Evolutionary conservation across 2,329 filamentous ascomycete genomes (phyloP).

Genomic region (Macroventuria anomochaeta): DNA sequence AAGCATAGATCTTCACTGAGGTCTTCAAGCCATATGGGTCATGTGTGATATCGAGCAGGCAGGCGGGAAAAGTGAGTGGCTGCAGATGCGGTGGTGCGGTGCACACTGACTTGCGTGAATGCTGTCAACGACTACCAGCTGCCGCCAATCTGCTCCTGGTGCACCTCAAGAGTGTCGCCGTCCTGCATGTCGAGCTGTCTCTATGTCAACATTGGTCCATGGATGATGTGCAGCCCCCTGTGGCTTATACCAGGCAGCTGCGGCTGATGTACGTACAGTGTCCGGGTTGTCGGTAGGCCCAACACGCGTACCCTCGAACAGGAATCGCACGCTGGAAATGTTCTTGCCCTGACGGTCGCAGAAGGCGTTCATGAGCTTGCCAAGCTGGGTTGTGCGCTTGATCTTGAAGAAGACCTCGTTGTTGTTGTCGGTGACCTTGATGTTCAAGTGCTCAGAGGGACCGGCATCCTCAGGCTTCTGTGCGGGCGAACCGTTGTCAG

Average conservation of each 20-base stretch:
- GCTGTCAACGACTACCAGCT: conserved; percentile 39
- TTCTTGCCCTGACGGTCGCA: conserved; percentile 96
- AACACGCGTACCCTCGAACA: conserved; percentile 95
- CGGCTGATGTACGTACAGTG: conserved; percentile 67
- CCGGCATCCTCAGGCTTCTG: conserved; percentile 55
- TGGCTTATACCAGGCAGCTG: background rate
- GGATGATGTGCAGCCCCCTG: background rate
- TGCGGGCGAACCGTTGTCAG: conserved; percentile 53
- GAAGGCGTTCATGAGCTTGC: conserved; percentile 98
- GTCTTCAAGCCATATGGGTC: conserved; percentile 13
- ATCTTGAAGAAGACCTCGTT: conserved; percentile 99
- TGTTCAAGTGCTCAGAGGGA: conserved; percentile 86
- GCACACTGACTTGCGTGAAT: conserved; percentile 6
- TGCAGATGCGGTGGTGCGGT: conserved; percentile 2
- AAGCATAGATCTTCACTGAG: conserved; percentile 20
- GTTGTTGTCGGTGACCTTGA: conserved; percentile 99
- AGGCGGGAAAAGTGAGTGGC: conserved; percentile 2
- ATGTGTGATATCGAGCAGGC: conserved; percentile 5
- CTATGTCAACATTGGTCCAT: conserved; percentile 19
- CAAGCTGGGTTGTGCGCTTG: conserved; percentile 92
- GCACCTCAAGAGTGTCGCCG: conserved; percentile 94
- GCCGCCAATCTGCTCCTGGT: conserved; percentile 97
- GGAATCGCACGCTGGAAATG: conserved; percentile 81
- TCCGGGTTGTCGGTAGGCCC: conserved; percentile 90
- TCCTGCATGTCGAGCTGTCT: conserved; percentile 92